Base-by-base conservation (phyloP, 805 yeast species). In the Monosporozyma servazzii region DNA sequence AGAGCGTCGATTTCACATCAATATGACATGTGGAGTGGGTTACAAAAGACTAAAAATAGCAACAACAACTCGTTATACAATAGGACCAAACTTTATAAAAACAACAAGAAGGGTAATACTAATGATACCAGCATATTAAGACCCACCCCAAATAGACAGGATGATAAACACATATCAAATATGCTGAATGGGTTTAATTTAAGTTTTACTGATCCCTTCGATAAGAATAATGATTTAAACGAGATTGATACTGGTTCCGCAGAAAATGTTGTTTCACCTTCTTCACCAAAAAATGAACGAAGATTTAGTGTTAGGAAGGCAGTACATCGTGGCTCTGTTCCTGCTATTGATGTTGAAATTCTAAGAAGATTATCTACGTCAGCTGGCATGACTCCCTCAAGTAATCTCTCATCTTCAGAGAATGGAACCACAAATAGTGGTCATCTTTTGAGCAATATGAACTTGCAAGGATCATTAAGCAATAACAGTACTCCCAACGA, bases 1-100 rank as follows among this genome's bases (percentile, higher is more conserved):
- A 54, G 68, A 21, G 58, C 58, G n/a, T 63, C 68, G 10, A 64
- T 65, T 20, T 65, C 69, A 15, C 60, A 63, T 41, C 50, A 55
- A 20, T 50, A 60, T 10, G 65, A 65, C 51, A 56, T 60, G 41
- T 63, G 68, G 68, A 62, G 23, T 37, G 41, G 21, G 23, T 27
- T 49, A 49, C 46, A 46, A 48, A 40, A 29, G 36, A 37, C 49
- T 29, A 37, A 49, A 25, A 40, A 23, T 11, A 30, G 5, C 1
- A 21, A 42, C 3, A 27, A 42, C 3, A 27, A n/a, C 13, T 25
- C 29, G 11, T 13, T 42, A 17, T 13, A 42, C 13, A 42, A 42
- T 23, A 23, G 29, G 13, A 2, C 5, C 8, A 44, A 17, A 15
- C 46, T 25, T 25, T 7, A 25, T 5, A 25, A 25, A 25, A 25